Percentiles rank a stretch among this genome's conserved stretches.
These are phyloP conservation scores for Alloascoidea africana DNA, from an alignment of 805 yeast species.

Conservation along the genomic window DNA sequence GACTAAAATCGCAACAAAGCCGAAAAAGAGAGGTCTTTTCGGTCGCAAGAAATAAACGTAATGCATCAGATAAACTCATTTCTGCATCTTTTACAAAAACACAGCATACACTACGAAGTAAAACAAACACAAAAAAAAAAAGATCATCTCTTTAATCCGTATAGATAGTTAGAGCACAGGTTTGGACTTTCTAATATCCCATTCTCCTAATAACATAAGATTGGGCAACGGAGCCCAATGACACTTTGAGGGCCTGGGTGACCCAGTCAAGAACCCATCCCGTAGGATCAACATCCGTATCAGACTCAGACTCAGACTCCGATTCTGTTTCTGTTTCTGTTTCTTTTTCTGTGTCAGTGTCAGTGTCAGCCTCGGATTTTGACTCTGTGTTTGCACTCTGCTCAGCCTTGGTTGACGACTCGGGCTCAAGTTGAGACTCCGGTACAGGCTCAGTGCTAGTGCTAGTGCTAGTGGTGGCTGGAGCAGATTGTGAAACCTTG, in stretches of 20 bases:
- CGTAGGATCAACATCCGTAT: constrained; percentile 58
- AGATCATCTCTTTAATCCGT: no score
- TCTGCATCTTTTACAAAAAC: no score
- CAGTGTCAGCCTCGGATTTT: constrained; percentile 7
- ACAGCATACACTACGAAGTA: no score
- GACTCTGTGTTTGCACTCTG: constrained; percentile 5
- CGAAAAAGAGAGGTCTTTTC: no score
- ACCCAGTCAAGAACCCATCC: constrained; percentile 77
- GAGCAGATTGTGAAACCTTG: not conserved
- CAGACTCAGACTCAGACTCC: not conserved
- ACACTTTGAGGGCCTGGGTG: constrained; percentile 59
- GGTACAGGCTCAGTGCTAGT: no score
- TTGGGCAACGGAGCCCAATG: constrained; percentile 82
- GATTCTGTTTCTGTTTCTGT: constrained; percentile 9
- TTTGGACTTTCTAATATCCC: constrained; percentile 39
- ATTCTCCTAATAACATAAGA: constrained; percentile 82
- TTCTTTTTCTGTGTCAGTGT: constrained; percentile 15
- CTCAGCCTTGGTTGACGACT: not conserved
- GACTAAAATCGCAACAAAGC: no score
- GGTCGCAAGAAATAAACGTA: no score
- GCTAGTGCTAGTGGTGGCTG: no score
- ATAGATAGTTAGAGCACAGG: no score
- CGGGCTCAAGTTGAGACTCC: no score
- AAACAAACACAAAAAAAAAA: no score
- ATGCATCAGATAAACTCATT: no score